Evolutionary conservation across 345 rosid species (phyloP), one percentile per base, ranked within the genome.

Genomic region (Populus euphratica): DNA sequence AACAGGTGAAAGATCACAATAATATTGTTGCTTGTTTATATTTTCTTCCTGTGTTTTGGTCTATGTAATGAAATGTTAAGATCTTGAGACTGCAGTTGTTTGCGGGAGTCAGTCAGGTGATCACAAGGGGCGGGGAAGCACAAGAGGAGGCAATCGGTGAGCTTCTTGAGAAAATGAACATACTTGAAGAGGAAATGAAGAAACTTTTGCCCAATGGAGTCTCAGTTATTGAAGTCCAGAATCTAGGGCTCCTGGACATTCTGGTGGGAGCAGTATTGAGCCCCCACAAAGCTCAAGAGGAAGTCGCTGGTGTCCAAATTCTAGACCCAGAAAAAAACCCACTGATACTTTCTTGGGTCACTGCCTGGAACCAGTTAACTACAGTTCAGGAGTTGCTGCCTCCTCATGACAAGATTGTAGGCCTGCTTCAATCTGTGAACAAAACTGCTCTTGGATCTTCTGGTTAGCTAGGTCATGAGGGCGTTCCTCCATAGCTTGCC

Each of bases 281-380:
- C 23, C 73, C 87, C 29, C 80, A 79, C 68, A 85, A 81, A 75
- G 83, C 80, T 49, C 72, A 70, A 5, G 90, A 85, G 75, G 80
- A 86, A 77, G 86, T 77, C 61, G 35, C 77, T 33, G 86, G 84
- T 8, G 3, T 80, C 1, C 79, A 81, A 67, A 69, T 84, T 35
- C 27, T 86, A 14, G 86, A 85, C 52, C 75, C 83, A 8, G 86
- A 84, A 36, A 81, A 50, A 70, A 70, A 75, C 74, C 87, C 86
- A 4, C 65, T 83, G 66, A 56, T 87, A 20, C 75, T 77, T 31
- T 63, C 85, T 3, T 82, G 89, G 92, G 69, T 90, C 52, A 41
- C 25, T 17, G 79, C 83, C 31, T 69, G 85, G 56, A 81, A 54
- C 50, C 74, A 77, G 79, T 47, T 73, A 1, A 78, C 84, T 21